Evolutionary conservation across 2,329 filamentous ascomycete genomes (phyloP).

Genomic region (Nemania sp.): DNA sequence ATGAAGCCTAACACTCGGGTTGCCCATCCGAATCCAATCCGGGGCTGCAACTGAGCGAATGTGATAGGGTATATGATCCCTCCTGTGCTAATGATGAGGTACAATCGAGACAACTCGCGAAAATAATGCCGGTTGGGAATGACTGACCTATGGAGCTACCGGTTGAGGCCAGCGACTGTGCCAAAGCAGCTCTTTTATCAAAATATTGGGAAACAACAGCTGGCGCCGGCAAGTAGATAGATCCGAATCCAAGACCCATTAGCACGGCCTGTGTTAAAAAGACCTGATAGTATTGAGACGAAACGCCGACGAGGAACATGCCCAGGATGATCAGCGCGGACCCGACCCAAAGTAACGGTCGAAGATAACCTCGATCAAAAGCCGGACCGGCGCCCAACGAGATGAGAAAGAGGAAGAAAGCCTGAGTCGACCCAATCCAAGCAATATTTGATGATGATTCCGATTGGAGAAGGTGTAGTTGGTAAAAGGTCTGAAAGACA

Average conservation of each 20-base stretch:
- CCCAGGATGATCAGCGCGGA: constrained; percentile 21
- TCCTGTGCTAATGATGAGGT: constrained; percentile 4
- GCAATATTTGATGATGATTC: constrained; percentile 26
- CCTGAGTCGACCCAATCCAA: constrained; percentile 32
- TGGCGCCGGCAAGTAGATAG: constrained; percentile 26
- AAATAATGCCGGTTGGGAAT: neutral
- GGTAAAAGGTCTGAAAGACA: constrained; percentile 32
- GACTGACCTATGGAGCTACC: constrained; percentile 25
- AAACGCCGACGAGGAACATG: constrained; percentile 21
- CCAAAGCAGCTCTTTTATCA: constrained; percentile 19
- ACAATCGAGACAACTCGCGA: neutral
- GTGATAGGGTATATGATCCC: constrained; percentile 27
- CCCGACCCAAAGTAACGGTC: constrained; percentile 19
- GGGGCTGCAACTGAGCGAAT: constrained; percentile 15
- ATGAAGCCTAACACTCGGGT: constrained; percentile 25
- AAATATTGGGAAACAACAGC: constrained; percentile 29
- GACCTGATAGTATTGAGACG: constrained; percentile 24
- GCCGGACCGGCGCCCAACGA: constrained; percentile 26
- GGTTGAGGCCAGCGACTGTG: constrained; percentile 24
- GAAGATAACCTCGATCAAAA: constrained; percentile 30
- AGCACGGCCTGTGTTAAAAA: constrained; percentile 24
- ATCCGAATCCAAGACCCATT: constrained; percentile 27
- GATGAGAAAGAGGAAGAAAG: constrained; percentile 27
- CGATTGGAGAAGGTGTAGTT: constrained; percentile 10
- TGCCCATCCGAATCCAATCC: constrained; percentile 28